Evolutionary conservation across 305 asterid genomes (phyloP).

Genomic region (Fraxinus platypoda): DNA sequence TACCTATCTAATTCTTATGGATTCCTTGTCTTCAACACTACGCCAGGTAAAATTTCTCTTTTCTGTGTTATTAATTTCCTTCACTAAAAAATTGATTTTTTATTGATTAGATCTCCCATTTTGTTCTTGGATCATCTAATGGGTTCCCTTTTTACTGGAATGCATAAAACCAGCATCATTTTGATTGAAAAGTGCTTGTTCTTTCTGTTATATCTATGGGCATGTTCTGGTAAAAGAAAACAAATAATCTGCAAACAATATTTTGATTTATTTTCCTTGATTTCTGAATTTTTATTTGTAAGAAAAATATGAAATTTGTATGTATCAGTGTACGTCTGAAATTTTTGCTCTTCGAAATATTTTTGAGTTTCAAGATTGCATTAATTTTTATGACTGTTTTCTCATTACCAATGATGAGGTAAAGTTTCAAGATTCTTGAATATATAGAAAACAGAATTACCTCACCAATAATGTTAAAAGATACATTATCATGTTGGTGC

Average conservation of each 20-base stretch:
- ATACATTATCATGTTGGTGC: neutral
- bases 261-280: neutral
- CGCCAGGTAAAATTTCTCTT: conserved; percentile 59
- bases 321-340: neutral
- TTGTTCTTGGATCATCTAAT: conserved; percentile 10
- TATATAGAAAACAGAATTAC: neutral
- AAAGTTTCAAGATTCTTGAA: neutral
- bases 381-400: neutral
- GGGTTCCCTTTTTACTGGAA: neutral
- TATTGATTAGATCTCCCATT: neutral
- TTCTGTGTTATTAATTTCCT: conserved; percentile 2
- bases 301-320: neutral
- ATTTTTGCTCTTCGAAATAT: neutral
- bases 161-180: neutral
- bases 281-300: neutral
- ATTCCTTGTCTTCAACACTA: conserved; percentile 67
- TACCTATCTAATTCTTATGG: conserved; percentile 54
- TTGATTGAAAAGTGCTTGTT: conserved; percentile 1
- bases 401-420: neutral
- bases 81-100: neutral
- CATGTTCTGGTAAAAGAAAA: neutral
- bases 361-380: neutral
- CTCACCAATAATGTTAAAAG: neutral
- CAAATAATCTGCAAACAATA: neutral
- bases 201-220: neutral